Evolutionary conservation across 192 early-diverging fungal species (phyloP), one percentile per base, ranked within the genome.

Genomic region (Borealophlyctis nickersoniae): DNA sequence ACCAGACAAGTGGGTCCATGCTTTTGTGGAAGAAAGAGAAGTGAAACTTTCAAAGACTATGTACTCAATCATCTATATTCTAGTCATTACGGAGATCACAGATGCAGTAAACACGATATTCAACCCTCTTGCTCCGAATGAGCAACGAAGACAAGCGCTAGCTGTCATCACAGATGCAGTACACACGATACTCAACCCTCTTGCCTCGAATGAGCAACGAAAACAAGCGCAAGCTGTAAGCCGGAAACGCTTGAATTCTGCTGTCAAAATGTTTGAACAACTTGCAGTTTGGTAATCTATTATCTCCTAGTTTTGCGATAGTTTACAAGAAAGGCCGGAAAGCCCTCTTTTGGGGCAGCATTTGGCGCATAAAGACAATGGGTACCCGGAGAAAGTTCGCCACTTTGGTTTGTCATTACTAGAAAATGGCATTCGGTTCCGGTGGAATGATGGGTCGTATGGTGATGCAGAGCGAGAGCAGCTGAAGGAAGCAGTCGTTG

Each of bases 321-420:
- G 16, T 13, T 31, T 86, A n/a, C 83, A 84, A 52, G 56, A 72
- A 24, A 57, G 80, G 53, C 61, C 71, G 49, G 34, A 63, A 14
- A 71, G 62, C 4, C 78, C 84, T 0, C 36, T 84, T 16, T 87
- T 76, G 61, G 86, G 86, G 2, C 72, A 81, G 36, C 58, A 74
- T 36, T 73, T 87, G 5, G 84, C 86, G 14, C 74, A 76, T 39
- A 74, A 72, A 62, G 56, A 78, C 7, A 80, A 81, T 48, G 48
- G 58, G 19, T 73, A 82, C 39, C 69, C 74, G 2, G 78, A 81
- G 62, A 52, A 68, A 14, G 69, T 79, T 26, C 54, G 86, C 19
- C 80, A 87, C 67, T 87, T 87, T 69, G 87, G 87, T 29, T 59
- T 88, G 5, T 68, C 76, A 2, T 61, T 87, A n/a, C 49, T 88